These are phyloP conservation scores for Eimeria acervulina DNA, from an alignment of 169 alveolate genomes.

Conservation along the genomic window DNA sequence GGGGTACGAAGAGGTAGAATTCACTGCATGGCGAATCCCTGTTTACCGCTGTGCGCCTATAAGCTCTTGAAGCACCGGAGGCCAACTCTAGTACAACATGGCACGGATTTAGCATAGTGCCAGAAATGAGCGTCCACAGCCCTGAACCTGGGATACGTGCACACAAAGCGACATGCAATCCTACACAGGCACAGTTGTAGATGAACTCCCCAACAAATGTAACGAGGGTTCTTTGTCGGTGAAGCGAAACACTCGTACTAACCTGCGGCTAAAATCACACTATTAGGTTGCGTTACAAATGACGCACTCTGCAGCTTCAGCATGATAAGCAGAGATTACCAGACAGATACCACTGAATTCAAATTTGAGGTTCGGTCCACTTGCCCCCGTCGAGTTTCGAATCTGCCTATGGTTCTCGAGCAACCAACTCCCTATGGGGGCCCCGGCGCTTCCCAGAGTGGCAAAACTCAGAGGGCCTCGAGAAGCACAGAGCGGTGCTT, in stretches of 20 bases:
- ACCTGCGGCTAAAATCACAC: not conserved
- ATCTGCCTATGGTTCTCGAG: not conserved
- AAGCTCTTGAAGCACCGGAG: not conserved
- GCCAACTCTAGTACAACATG: no score
- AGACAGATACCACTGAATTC: not conserved
- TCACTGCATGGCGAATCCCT: no score
- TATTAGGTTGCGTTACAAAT: not conserved
- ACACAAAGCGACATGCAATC: not conserved
- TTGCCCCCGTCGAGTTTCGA: not conserved
- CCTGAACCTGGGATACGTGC: not conserved
- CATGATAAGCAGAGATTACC: not conserved
- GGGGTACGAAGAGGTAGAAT: no score
- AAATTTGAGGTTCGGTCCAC: not conserved
- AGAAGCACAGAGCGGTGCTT: not conserved
- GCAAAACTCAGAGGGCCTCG: no score
- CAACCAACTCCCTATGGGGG: not conserved
- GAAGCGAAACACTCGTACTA: not conserved
- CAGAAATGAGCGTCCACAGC: not conserved
- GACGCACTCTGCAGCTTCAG: not conserved
- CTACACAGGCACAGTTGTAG: not conserved
- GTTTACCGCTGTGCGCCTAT: no score
- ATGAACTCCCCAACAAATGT: not conserved
- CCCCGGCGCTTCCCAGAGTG: not conserved
- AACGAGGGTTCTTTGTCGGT: not conserved
- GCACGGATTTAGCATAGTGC: not conserved